Conservation (phyloP, 805 yeast genomes). For the Hanseniaspora thailandica region DNA sequence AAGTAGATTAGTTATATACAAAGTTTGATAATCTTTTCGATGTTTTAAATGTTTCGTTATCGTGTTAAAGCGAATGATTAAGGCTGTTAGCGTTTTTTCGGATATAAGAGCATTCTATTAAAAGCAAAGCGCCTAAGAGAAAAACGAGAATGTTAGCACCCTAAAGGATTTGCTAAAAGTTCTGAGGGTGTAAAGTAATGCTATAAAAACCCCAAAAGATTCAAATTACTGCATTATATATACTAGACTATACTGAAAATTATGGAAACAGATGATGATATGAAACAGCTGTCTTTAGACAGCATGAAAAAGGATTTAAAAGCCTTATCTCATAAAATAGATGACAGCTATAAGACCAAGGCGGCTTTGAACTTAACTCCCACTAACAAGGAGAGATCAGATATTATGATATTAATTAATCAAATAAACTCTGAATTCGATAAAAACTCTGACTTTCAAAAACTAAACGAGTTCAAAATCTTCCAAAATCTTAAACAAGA, state of each 20-base stretch:
- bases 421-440: not conserved
- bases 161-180: no score
- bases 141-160: no score
- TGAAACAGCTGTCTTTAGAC: not conserved
- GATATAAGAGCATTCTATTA: no score
- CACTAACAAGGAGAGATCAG: not conserved
- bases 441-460: not conserved
- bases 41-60: not conserved
- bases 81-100: no score
- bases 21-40: not conserved
- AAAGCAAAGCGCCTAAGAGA: no score
- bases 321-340: not conserved
- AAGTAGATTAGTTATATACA: not conserved
- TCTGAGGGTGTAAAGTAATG: no score
- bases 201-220: no score
- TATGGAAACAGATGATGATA: not conserved
- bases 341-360: not conserved
- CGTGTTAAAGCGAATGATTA: not conserved
- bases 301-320: not conserved
- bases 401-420: not conserved
- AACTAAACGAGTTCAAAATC: not conserved
- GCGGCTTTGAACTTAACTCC: not conserved
- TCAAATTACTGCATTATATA: no score
- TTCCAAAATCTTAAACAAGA: not conserved
- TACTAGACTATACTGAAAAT: not conserved